Evolutionary conservation across 2,329 filamentous ascomycete species (phyloP).

Genomic region (Ophiostoma australiae): DNA sequence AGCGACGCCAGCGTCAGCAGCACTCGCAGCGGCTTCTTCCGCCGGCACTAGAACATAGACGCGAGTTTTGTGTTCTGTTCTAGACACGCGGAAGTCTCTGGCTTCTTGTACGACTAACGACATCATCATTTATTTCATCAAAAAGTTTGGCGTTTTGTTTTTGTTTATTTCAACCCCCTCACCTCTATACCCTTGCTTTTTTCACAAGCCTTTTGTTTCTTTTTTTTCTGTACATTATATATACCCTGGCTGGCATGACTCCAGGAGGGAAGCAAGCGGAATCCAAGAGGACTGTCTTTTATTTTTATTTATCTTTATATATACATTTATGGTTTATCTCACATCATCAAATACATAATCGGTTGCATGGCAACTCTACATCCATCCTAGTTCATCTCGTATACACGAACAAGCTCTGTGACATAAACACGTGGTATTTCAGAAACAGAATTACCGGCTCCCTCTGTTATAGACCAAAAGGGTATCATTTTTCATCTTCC

Average conservation of each 20-base stretch:
- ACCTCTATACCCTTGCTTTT: slow-evolving; percentile 13
- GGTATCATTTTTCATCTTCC: slow-evolving; percentile 26
- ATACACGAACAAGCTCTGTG: neutral
- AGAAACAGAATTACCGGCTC: neutral
- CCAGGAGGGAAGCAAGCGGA: slow-evolving; percentile 19
- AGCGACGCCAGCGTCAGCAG: slow-evolving; percentile 23
- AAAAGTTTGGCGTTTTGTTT: slow-evolving; percentile 16
- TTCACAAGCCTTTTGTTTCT: neutral
- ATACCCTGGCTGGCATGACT: slow-evolving; percentile 24
- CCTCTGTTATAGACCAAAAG: slow-evolving; percentile 26
- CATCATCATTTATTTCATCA: slow-evolving; percentile 4
- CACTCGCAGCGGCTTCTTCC: slow-evolving; percentile 33
- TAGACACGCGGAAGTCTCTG: slow-evolving; percentile 22
- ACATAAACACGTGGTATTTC: too few species aligned
- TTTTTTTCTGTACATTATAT: slow-evolving; percentile 10
- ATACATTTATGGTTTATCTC: neutral
- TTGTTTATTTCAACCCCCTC: neutral
- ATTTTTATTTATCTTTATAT: neutral
- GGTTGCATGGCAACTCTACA: slow-evolving; percentile 7
- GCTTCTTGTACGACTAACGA: slow-evolving; percentile 37
- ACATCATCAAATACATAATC: neutral
- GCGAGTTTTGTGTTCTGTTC: neutral
- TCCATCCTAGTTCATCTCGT: neutral
- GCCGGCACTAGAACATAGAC: neutral
- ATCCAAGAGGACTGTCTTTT: slow-evolving; percentile 15